Evolutionary conservation across 345 rosid species (phyloP).

Genomic region (Boechera stricta): DNA sequence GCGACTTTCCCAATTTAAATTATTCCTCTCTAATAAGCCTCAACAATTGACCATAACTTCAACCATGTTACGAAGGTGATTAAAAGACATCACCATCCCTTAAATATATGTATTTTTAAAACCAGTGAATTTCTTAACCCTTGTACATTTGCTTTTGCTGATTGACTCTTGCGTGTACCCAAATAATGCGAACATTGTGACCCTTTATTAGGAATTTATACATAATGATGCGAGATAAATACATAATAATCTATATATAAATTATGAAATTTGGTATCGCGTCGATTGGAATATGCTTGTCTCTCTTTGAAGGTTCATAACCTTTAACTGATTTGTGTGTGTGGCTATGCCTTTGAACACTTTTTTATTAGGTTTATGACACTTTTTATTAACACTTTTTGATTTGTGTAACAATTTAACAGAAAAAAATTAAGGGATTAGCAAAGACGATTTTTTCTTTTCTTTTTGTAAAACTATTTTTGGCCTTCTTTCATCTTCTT

Average conservation of each 20-base stretch:
- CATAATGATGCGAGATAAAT: not conserved
- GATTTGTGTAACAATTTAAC: too few relatives aligned
- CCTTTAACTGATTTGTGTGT: not conserved
- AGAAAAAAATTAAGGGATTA: too few relatives aligned
- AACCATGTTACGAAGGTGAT: slow-evolving; percentile 9
- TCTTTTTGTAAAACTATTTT: too few relatives aligned
- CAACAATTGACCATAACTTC: slow-evolving; percentile 19
- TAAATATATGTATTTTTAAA: not conserved
- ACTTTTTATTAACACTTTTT: too few relatives aligned
- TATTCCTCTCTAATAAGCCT: slow-evolving; percentile 27
- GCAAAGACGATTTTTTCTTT: too few relatives aligned
- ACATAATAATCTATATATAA: not conserved
- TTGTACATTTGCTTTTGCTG: not conserved
- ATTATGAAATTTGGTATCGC: not conserved
- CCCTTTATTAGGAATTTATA: not conserved
- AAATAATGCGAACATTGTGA: not conserved
- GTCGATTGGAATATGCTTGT: not conserved
- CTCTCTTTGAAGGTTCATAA: not conserved
- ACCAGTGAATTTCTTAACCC: not conserved
- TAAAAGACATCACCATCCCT: not conserved
- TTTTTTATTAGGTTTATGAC: too few relatives aligned
- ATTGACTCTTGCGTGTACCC: not conserved
- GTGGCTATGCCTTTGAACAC: not conserved
- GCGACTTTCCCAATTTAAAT: slow-evolving; percentile 12
- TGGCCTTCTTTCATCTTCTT: too few relatives aligned